Base-by-base conservation (phyloP, 2,329 filamentous ascomycete species). In the Geosmithia putterillii region DNA sequence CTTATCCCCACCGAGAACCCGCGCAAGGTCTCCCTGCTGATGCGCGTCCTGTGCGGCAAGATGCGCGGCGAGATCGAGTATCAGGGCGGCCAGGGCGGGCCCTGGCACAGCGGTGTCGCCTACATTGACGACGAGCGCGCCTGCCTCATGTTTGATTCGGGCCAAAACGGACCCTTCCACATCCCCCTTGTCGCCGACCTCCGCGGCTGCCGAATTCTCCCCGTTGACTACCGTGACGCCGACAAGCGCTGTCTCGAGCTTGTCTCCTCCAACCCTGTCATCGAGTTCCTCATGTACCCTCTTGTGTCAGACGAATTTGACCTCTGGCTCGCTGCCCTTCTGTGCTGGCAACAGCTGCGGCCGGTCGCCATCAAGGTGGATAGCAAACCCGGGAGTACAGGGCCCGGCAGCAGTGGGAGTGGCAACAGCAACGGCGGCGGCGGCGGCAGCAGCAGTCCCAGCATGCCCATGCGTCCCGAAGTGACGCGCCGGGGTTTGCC, bases 21-120 rank as follows among this genome's bases (percentile, higher is more conserved):
- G 35, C 81, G 81, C 51, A 83, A 79, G 54, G 73, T 90, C 21
- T 65, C 88, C 43, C 70, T 78, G 52, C 63, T 92, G 46, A 90
- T 92, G 84, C 85, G 81, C 58, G 80, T 74, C 20, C 66, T 87
- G 7, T 83, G 81, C 54, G 86, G 86, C 22, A 75, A 80, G 50
- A 92, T 90, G 85, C 80, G 79, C 52, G 86, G 86, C 44, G 79
- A 82, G 50, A 70, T 88, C 23, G 81, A 86, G 49, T 90, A 86
- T 56, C 77, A 83, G 52, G 69, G 70, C 38, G 76, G 78, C 34
- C 67, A 70, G 14, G 66, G 67, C 20, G 76, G 72, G 15, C 67
- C 72, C 1, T 92, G 86, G 86, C 70, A 73, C 45, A 61, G 70
- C 28, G 84, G 84, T n/a, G 75, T 82, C 48, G 84, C 81, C 56